Conservation (phyloP, 257 asterid species). For the Knoxia roxburghii region DNA sequence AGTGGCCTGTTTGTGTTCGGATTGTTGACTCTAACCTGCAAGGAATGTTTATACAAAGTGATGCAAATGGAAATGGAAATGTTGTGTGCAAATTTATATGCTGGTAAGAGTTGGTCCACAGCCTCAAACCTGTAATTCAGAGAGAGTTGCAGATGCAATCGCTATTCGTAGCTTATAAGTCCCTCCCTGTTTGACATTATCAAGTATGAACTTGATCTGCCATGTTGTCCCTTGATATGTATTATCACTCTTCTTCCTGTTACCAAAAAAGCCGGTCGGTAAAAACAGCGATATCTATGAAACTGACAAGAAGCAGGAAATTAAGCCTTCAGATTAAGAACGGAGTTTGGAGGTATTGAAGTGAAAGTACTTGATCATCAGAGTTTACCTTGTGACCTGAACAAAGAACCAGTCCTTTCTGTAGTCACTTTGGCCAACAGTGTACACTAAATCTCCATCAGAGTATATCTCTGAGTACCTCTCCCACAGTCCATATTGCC, state of each 20-base stretch:
- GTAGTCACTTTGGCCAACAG: slow-evolving; percentile 58
- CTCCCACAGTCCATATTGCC: slow-evolving; percentile 76
- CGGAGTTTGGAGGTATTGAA: background rate
- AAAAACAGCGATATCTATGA: background rate
- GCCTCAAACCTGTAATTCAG: slow-evolving; percentile 58
- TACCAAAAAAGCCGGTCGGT: background rate
- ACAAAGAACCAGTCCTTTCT: slow-evolving; percentile 70
- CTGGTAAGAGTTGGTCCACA: background rate
- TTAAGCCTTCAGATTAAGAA: background rate
- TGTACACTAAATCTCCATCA: slow-evolving; percentile 49
- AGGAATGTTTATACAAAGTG: background rate
- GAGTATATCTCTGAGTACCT: slow-evolving; percentile 62
- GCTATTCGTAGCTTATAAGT: slow-evolving; percentile 62
- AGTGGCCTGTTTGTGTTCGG: slow-evolving; percentile 29
- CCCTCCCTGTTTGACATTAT: slow-evolving; percentile 29
- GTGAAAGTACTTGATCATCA: background rate
- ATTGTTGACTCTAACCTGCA: slow-evolving; percentile 53
- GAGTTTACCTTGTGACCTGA: slow-evolving; percentile 64
- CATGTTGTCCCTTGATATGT: slow-evolving; percentile 70
- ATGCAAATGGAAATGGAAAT: background rate
- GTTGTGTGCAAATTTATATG: background rate
- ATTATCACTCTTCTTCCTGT: slow-evolving; percentile 46
- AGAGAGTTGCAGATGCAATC: slow-evolving; percentile 67
- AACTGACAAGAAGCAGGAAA: background rate
- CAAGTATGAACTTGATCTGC: slow-evolving; percentile 67